Evolutionary conservation across 2,329 filamentous ascomycete species (phyloP).

Genomic region (Dothistroma septosporum): DNA sequence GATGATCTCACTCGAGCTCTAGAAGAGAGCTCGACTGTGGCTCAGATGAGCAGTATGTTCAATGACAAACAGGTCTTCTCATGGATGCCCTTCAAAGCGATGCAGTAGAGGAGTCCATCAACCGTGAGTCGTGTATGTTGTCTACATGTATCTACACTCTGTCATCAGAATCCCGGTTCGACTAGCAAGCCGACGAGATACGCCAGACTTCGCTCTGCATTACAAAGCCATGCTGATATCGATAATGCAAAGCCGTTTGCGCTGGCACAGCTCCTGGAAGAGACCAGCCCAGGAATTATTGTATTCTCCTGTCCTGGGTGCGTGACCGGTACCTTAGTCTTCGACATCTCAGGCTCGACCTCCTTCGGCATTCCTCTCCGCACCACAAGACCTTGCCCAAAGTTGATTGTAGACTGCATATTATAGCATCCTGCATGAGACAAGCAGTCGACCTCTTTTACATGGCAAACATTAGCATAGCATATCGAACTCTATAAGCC

Average conservation of each 20-base stretch:
- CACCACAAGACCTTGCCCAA: neutral
- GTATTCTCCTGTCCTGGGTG: neutral
- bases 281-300: neutral
- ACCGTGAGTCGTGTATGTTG: slow-evolving; percentile 1
- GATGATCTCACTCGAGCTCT: slow-evolving; percentile 1
- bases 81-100: neutral
- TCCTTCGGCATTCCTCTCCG: neutral
- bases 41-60: slow-evolving; percentile 2
- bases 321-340: neutral
- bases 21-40: slow-evolving; percentile 4
- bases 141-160: neutral
- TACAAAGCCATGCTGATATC: slow-evolving; percentile 6
- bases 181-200: neutral
- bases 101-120: neutral
- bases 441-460: no score
- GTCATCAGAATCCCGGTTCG: neutral
- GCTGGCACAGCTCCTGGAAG: neutral
- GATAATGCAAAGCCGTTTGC: neutral
- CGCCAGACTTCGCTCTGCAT: slow-evolving; percentile 1
- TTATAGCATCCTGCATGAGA: no score
- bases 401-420: no score
- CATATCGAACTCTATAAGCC: no score
- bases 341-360: neutral
- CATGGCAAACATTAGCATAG: no score
- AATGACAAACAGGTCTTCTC: neutral